Evolutionary conservation across 768 basidiomycete genomes (phyloP).

Genomic region (Imleria badia): DNA sequence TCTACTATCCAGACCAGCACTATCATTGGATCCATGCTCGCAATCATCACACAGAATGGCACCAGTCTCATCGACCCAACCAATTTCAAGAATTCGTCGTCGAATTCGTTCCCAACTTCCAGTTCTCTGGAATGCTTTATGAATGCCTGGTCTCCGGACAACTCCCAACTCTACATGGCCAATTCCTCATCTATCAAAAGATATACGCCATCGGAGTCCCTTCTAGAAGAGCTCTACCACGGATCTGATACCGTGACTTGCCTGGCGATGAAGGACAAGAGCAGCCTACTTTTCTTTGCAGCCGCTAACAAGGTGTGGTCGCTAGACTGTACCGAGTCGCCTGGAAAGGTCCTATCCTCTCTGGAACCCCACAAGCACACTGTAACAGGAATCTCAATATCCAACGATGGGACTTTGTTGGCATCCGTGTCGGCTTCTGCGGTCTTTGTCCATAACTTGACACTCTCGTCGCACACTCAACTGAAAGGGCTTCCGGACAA

Average conservation of each 20-base stretch:
- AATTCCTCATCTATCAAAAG: constrained; percentile 47
- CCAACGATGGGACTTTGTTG: constrained; percentile 56
- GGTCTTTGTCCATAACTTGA: constrained; percentile 61
- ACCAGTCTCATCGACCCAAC: constrained; percentile 48
- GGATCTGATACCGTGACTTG: constrained; percentile 28
- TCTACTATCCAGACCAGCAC: constrained; percentile 1
- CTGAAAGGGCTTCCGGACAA: constrained; percentile 52
- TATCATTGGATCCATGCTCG: constrained; percentile 45
- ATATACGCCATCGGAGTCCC: constrained; percentile 50
- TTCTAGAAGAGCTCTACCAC: constrained; percentile 44
- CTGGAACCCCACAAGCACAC: constrained; percentile 51
- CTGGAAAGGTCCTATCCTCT: constrained; percentile 44
- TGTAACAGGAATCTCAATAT: constrained; percentile 56
- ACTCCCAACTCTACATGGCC: constrained; percentile 53
- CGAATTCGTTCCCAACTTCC: constrained; percentile 42
- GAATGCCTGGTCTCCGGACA: constrained; percentile 57
- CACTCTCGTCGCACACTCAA: constrained; percentile 49
- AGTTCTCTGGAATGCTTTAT: constrained; percentile 25
- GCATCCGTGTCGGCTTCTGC: constrained; percentile 53
- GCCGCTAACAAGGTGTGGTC: constrained; percentile 46
- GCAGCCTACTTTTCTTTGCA: constrained; percentile 47
- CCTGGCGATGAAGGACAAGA: constrained; percentile 35
- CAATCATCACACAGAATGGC: constrained; percentile 48
- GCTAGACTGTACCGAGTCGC: constrained; percentile 44
- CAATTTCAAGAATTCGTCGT: constrained; percentile 44